Percentiles rank a stretch among this genome's conserved stretches.
phyloP scores from a whole-genome alignment of 192 early-diverging fungal species.

The Helicostylum pulchrum region DNA sequence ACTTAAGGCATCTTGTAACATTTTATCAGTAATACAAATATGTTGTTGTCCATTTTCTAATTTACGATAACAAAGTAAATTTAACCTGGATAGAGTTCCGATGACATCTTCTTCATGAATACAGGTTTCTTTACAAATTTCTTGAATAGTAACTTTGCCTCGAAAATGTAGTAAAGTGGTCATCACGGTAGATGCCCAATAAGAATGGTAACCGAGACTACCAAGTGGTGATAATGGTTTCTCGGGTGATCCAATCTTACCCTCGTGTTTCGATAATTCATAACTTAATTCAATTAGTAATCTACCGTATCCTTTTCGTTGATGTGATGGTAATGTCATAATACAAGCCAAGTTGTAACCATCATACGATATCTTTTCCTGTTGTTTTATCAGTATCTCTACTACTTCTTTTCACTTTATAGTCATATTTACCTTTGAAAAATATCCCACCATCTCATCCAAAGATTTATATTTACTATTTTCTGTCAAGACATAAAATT shows the following conservation, averaged over 20 bases:
- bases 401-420: no score
- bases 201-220: slow-evolving; percentile 72
- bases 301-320: slow-evolving; percentile 81
- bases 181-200: slow-evolving; percentile 77
- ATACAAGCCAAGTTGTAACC: slow-evolving; percentile 91
- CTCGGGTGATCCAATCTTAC: slow-evolving; percentile 80
- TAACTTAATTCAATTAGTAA: slow-evolving; percentile 94
- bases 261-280: slow-evolving; percentile 68
- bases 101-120: slow-evolving; percentile 31
- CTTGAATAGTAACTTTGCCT: slow-evolving; percentile 7
- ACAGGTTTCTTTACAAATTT: slow-evolving; percentile 18
- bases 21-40: slow-evolving; percentile 5
- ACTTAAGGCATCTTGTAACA: neutral
- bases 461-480: slow-evolving; percentile 34
- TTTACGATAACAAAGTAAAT: slow-evolving; percentile 17
- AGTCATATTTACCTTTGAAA: slow-evolving; percentile 76
- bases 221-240: slow-evolving; percentile 86
- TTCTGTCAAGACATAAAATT: slow-evolving; percentile 89
- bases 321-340: slow-evolving; percentile 81
- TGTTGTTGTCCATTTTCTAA: neutral
- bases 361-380: slow-evolving; percentile 85
- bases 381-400: neutral
- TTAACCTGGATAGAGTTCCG: slow-evolving; percentile 13
- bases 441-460: slow-evolving; percentile 85
- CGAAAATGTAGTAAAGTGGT: slow-evolving; percentile 39